Percentiles rank a stretch among this genome's conserved stretches.
Conservation (phyloP, 2,329 filamentous ascomycete species). For the Chalara sp. region DNA sequence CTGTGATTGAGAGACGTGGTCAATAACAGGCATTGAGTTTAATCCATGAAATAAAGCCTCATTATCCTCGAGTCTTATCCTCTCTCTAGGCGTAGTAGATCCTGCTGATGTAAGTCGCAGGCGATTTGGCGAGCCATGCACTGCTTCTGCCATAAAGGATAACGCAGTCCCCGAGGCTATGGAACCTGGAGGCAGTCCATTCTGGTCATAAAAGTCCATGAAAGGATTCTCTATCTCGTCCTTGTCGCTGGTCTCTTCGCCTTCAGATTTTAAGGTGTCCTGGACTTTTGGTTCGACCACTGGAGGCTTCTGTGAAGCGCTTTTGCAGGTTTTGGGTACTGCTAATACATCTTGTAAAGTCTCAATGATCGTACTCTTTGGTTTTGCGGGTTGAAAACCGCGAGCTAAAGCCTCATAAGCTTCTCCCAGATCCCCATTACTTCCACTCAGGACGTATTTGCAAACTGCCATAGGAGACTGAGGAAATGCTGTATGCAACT, state of each 20-base stretch:
- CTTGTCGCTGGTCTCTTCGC: slow-evolving; percentile 12
- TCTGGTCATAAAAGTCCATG: slow-evolving; percentile 24
- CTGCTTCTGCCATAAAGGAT: slow-evolving; percentile 20
- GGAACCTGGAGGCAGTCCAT: slow-evolving; percentile 25
- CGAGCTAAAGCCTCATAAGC: slow-evolving; percentile 23
- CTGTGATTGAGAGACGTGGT: slow-evolving; percentile 21
- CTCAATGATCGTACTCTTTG: slow-evolving; percentile 19
- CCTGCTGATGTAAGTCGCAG: slow-evolving; percentile 6
- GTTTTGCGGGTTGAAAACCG: slow-evolving; percentile 20
- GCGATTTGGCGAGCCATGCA: slow-evolving; percentile 12
- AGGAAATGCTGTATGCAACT: slow-evolving; percentile 26
- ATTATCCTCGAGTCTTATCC: slow-evolving; percentile 15
- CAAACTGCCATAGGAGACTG: slow-evolving; percentile 21
- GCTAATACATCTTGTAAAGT: slow-evolving; percentile 4
- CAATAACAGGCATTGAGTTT: slow-evolving; percentile 20
- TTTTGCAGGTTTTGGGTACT: slow-evolving; percentile 6
- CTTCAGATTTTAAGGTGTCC: slow-evolving; percentile 11
- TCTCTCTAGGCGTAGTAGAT: slow-evolving; percentile 19
- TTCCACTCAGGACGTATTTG: slow-evolving; percentile 21
- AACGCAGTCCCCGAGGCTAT: slow-evolving; percentile 23
- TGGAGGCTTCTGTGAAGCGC: slow-evolving; percentile 2
- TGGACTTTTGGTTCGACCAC: neutral
- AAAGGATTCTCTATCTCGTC: slow-evolving; percentile 27
- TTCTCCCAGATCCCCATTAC: slow-evolving; percentile 19
- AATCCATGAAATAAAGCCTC: slow-evolving; percentile 11